phyloP scores from a whole-genome alignment of 305 asterid species.

The Fraxinus platypoda region DNA sequence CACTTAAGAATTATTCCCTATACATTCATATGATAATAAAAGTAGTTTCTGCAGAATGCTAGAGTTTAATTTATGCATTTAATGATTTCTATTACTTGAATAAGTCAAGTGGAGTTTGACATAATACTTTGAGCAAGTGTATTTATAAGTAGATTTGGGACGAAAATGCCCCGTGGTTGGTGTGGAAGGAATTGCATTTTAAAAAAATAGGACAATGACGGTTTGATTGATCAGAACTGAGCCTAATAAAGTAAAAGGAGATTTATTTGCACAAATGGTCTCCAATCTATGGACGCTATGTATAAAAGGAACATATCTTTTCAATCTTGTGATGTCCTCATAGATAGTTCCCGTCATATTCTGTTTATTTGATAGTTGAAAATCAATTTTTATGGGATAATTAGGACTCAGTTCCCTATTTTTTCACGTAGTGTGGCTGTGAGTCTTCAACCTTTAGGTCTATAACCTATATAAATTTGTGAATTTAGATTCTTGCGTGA shows the following conservation, averaged over 20 bases:
- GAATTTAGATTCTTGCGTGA: neutral
- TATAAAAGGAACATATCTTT: neutral
- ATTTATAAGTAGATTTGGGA: constrained; percentile 33
- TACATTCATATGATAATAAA: too few species aligned
- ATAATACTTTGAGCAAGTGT: too few species aligned
- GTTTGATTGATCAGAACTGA: neutral
- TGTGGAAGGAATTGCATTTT: constrained; percentile 26
- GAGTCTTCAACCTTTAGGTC: neutral
- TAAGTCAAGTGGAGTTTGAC: too few species aligned
- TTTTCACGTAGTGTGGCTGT: too few species aligned
- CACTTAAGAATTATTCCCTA: too few species aligned
- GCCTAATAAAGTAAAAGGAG: neutral
- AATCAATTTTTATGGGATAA: too few species aligned
- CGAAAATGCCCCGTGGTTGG: constrained; percentile 31
- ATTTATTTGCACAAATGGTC: neutral
- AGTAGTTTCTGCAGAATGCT: too few species aligned
- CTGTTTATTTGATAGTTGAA: too few species aligned
- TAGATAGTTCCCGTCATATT: neutral
- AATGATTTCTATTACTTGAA: too few species aligned
- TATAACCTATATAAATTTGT: neutral
- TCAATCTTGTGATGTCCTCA: neutral
- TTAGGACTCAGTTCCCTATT: too few species aligned
- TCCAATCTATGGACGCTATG: neutral
- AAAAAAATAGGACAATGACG: neutral
- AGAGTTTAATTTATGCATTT: too few species aligned